Conservation (phyloP, 495 filamentous ascomycete genomes). For the Hypoxylon rickii region DNA sequence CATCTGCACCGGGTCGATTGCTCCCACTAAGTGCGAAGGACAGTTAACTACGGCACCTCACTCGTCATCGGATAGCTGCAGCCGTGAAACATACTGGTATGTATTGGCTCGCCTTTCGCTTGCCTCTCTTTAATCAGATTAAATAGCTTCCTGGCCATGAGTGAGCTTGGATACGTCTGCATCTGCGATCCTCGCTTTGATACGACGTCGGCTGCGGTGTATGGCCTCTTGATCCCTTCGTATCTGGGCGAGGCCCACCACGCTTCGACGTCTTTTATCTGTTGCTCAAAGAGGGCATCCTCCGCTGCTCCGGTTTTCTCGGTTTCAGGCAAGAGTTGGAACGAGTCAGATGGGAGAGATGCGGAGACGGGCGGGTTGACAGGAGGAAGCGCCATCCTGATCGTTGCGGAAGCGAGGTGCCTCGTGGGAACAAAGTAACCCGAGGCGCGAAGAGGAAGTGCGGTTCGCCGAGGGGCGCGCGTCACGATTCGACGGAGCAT, state of each 20-base stretch:
- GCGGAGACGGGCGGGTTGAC: constrained; percentile 55
- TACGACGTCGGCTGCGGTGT: constrained; percentile 87
- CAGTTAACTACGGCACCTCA: not conserved
- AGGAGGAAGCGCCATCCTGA: constrained; percentile 39
- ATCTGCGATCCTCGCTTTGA: constrained; percentile 86
- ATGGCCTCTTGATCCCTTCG: constrained; percentile 87
- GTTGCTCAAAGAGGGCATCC: constrained; percentile 76
- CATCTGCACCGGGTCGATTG: constrained; percentile 98
- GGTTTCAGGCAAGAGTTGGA: constrained; percentile 74
- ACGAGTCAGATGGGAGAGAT: constrained; percentile 68
- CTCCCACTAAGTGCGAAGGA: constrained; percentile 70
- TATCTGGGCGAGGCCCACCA: constrained; percentile 89
- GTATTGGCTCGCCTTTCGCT: constrained; percentile 79
- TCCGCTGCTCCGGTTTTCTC: constrained; percentile 78
- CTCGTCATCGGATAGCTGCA: not conserved
- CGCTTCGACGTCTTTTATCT: constrained; percentile 78
- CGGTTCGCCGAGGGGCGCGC: constrained; percentile 39
- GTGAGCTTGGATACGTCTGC: constrained; percentile 85
- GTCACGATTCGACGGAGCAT: constrained; percentile 45
- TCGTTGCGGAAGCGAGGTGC: constrained; percentile 31
- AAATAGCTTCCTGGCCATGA: constrained; percentile 95
- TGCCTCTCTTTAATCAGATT: constrained; percentile 78
- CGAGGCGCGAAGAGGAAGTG: constrained; percentile 26
- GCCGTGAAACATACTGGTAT: constrained; percentile 68
- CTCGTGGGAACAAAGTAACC: constrained; percentile 10